phyloP scores from a whole-genome alignment of 306 rosid species.

The Acacia confusa region DNA sequence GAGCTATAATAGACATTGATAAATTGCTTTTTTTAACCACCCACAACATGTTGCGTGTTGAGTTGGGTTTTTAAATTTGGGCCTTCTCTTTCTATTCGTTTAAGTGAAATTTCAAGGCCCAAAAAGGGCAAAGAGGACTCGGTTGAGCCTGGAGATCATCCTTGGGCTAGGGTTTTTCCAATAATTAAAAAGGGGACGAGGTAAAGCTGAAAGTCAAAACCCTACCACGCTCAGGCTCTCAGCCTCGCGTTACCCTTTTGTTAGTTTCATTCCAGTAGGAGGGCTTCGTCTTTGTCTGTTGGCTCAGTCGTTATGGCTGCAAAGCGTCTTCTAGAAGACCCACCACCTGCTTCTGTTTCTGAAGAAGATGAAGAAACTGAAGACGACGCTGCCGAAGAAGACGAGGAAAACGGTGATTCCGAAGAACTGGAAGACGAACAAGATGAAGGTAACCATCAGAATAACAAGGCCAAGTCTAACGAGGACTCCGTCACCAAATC shows the following conservation, averaged over 20 bases:
- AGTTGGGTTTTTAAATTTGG: background rate
- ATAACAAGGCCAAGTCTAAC: background rate
- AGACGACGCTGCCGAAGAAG: slow-evolving; percentile 17
- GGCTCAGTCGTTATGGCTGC: slow-evolving; percentile 32
- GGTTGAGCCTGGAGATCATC: background rate
- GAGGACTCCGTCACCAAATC: background rate
- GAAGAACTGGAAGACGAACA: background rate
- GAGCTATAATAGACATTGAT: no score
- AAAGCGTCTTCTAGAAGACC: slow-evolving; percentile 40
- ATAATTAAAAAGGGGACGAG: no score
- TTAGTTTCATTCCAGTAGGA: no score
- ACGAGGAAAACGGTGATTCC: background rate
- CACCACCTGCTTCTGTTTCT: slow-evolving; percentile 36
- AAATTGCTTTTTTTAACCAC: background rate
- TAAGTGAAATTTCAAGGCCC: background rate
- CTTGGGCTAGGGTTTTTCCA: background rate
- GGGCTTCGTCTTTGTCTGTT: background rate
- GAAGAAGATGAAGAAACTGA: slow-evolving; percentile 31
- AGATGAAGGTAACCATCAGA: background rate
- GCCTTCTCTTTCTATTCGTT: background rate
- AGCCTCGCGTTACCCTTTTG: no score
- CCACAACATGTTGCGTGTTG: background rate
- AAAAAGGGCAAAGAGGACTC: background rate
- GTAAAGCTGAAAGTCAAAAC: background rate
- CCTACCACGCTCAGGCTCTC: background rate